Conservation (phyloP, 345 rosid genomes). For the Limnanthes douglasii region DNA sequence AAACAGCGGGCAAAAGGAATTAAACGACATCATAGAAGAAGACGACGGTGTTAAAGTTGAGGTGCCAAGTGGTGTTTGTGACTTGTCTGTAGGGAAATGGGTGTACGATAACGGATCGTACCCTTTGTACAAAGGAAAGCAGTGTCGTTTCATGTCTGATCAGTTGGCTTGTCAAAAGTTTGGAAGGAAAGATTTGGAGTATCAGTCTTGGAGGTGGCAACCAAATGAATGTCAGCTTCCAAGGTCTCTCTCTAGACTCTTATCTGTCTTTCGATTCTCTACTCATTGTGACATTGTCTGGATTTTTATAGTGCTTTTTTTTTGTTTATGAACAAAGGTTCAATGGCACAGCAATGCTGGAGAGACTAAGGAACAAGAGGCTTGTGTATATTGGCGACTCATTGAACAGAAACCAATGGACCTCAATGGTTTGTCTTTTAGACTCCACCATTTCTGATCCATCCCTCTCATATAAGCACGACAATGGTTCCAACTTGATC, state of each 20-base stretch:
- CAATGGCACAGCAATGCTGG: slow-evolving; percentile 59
- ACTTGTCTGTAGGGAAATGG: slow-evolving; percentile 73
- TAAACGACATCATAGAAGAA: slow-evolving; percentile 2
- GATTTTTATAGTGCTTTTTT: too few species aligned
- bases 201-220: slow-evolving; percentile 79
- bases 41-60: slow-evolving; percentile 1
- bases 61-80: slow-evolving; percentile 20
- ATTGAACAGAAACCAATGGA: slow-evolving; percentile 84
- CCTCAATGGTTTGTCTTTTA: slow-evolving; percentile 78
- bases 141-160: slow-evolving; percentile 62
- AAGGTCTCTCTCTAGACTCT: slow-evolving; percentile 22
- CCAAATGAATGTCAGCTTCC: slow-evolving; percentile 75
- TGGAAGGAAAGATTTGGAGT: slow-evolving; percentile 60
- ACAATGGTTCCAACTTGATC: slow-evolving; percentile 41
- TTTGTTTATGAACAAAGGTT: slow-evolving; percentile 36
- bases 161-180: slow-evolving; percentile 69
- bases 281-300: too few species aligned
- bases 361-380: slow-evolving; percentile 77
- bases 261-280: background rate
- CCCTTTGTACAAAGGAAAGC: slow-evolving; percentile 66
- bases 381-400: slow-evolving; percentile 89
- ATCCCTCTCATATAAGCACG: slow-evolving; percentile 33
- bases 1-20: slow-evolving; percentile 11
- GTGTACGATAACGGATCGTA: slow-evolving; percentile 47
- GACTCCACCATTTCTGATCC: slow-evolving; percentile 41